These are phyloP conservation scores for Neospermospora avenae DNA, from an alignment of 2,329 filamentous ascomycete genomes.

Conservation along the genomic window DNA sequence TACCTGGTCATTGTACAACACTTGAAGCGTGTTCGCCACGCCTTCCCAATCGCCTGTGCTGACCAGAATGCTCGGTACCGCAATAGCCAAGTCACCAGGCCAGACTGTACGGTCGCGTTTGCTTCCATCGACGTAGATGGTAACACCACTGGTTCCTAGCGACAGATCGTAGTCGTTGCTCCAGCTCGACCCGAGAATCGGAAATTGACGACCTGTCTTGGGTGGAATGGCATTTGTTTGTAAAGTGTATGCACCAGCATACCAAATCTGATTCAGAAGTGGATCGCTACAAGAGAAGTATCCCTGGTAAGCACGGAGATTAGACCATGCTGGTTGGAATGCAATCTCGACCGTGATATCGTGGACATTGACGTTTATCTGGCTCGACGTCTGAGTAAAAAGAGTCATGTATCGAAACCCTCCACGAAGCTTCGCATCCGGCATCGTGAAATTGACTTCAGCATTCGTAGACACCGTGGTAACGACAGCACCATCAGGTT, in stretches of 20 bases:
- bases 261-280: constrained; percentile 52
- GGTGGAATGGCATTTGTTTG: constrained; percentile 34
- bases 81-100: constrained; percentile 59
- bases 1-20: constrained; percentile 34
- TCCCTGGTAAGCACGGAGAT: constrained; percentile 49
- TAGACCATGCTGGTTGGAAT: constrained; percentile 42
- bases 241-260: constrained; percentile 46
- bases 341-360: constrained; percentile 37
- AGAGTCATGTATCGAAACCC: constrained; percentile 51
- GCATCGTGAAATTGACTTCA: constrained; percentile 41
- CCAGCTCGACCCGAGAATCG: constrained; percentile 32
- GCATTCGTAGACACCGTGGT: constrained; percentile 38
- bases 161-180: constrained; percentile 42
- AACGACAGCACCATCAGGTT: constrained; percentile 47
- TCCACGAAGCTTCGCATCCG: constrained; percentile 44
- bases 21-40: constrained; percentile 47
- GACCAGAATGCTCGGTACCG: constrained; percentile 50
- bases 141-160: constrained; percentile 33
- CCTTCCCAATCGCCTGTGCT: constrained; percentile 52
- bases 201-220: constrained; percentile 33
- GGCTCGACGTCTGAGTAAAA: constrained; percentile 40
- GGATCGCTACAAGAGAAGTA: constrained; percentile 50
- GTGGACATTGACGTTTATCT: constrained; percentile 32
- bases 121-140: constrained; percentile 47
- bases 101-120: constrained; percentile 59